Percentiles rank a stretch among this genome's conserved stretches.
Evolutionary conservation across 768 basidiomycete genomes (phyloP).

Genomic region (Tricholoma furcatifolium): DNA sequence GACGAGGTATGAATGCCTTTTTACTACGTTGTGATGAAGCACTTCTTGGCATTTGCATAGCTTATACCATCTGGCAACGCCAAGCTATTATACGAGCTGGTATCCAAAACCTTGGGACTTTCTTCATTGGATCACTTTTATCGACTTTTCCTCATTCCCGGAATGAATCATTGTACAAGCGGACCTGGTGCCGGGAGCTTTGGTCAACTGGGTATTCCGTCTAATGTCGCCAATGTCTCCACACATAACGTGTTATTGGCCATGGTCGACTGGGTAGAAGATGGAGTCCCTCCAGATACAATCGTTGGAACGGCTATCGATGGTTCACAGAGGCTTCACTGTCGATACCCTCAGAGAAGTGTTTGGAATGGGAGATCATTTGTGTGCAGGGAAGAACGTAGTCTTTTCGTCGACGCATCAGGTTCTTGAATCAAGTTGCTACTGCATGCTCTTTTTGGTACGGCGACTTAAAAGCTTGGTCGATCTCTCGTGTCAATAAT

Average conservation of each 20-base stretch:
- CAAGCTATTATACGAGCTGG: constrained; percentile 7
- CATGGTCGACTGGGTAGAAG: constrained; percentile 14
- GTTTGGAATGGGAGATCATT: constrained; percentile 4
- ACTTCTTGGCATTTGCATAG: neutral
- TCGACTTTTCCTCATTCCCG: constrained; percentile 13
- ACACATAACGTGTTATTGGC: constrained; percentile 9
- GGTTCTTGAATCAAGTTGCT: too few species aligned
- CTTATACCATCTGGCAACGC: constrained; percentile 13
- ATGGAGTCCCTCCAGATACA: constrained; percentile 6
- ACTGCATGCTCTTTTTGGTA: too few species aligned
- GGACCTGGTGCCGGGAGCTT: constrained; percentile 11
- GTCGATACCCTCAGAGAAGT: constrained; percentile 12
- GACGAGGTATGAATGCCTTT: constrained; percentile 1
- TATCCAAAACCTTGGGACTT: constrained; percentile 9
- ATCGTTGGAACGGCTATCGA: constrained; percentile 2
- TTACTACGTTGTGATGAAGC: too few species aligned
- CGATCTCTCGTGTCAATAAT: too few species aligned
- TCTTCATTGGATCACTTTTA: constrained; percentile 8
- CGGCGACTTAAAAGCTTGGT: too few species aligned
- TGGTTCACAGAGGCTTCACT: constrained; percentile 4
- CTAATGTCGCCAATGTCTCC: constrained; percentile 7
- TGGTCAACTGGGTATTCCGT: constrained; percentile 4
- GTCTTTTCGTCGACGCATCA: too few species aligned
- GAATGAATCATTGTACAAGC: constrained; percentile 11
- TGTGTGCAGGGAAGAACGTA: too few species aligned